Percentiles rank a stretch among this genome's conserved stretches.
Evolutionary conservation across 2,329 filamentous ascomycete species (phyloP).

Genomic region (Lachnellula suecica): DNA sequence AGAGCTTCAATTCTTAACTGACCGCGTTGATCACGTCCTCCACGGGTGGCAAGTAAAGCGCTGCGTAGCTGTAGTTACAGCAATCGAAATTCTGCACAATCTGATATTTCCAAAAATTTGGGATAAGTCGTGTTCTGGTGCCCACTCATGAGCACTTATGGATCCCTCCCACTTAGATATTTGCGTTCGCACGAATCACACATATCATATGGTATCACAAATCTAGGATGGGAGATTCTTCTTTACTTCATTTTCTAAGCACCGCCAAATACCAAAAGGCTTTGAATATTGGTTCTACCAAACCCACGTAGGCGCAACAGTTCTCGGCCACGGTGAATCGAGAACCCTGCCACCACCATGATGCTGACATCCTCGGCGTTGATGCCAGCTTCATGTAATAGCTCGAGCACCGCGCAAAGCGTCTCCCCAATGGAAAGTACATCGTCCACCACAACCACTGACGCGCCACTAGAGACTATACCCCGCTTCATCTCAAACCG

Average conservation of each 20-base stretch:
- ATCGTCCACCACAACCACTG: slow-evolving; percentile 24
- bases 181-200: no score
- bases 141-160: no score
- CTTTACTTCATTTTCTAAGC: slow-evolving; percentile 7
- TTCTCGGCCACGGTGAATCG: slow-evolving; percentile 19
- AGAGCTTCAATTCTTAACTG: no score
- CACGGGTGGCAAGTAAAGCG: no score
- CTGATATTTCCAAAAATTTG: no score
- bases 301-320: slow-evolving; percentile 20
- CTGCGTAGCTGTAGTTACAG: no score
- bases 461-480: slow-evolving; percentile 34
- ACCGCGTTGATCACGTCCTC: no score
- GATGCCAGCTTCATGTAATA: slow-evolving; percentile 21
- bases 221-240: no score
- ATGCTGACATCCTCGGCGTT: slow-evolving; percentile 15
- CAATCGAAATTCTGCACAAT: no score
- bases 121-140: no score
- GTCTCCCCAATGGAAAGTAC: slow-evolving; percentile 26
- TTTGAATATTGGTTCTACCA: slow-evolving; percentile 24
- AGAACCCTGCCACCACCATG: slow-evolving; percentile 25
- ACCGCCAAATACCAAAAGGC: slow-evolving; percentile 24
- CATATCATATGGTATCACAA: not conserved
- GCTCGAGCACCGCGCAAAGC: slow-evolving; percentile 23
- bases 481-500: slow-evolving; percentile 50
- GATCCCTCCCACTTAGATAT: no score